phyloP scores from a whole-genome alignment of 2,329 filamentous ascomycete genomes.

The Emmonsiellopsis sp. region DNA sequence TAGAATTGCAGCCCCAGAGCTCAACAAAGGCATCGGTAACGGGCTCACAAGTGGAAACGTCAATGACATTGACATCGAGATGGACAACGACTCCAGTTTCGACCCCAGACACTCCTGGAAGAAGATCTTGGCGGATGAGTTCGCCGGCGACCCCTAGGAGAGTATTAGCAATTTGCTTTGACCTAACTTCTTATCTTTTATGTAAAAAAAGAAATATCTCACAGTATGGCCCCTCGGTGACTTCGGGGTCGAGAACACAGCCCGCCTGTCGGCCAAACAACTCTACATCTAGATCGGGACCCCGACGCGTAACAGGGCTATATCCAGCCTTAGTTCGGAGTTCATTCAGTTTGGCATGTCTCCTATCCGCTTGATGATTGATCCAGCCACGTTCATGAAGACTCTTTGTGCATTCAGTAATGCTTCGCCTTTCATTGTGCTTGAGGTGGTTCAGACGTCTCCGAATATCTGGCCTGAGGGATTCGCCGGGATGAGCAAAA shows the following conservation, averaged over 20 bases:
- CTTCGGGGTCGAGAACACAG: constrained; percentile 42
- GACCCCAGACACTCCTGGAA: constrained; percentile 18
- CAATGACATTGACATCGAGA: constrained; percentile 32
- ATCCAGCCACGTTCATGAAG: constrained; percentile 1
- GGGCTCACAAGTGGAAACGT: constrained; percentile 32
- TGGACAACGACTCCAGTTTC: constrained; percentile 29
- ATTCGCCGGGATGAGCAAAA: constrained; percentile 1
- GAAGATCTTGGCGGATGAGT: constrained; percentile 27
- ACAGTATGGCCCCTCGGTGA: constrained; percentile 31
- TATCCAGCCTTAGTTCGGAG: background rate
- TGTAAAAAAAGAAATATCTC: background rate
- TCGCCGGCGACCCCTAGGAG: constrained; percentile 36
- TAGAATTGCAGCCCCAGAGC: constrained; percentile 33
- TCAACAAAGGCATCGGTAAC: constrained; percentile 26
- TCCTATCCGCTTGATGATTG: background rate
- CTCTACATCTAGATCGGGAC: background rate
- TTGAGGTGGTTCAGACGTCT: background rate
- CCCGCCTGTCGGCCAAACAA: constrained; percentile 17
- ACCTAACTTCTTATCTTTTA: constrained; percentile 2
- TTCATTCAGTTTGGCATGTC: background rate
- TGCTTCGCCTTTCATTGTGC: background rate
- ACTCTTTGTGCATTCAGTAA: background rate
- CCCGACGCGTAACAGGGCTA: background rate
- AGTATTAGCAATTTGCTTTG: constrained; percentile 11
- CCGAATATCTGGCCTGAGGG: background rate